phyloP scores from a whole-genome alignment of 2,329 filamentous ascomycete species.

The Phialophora verrucosa region DNA sequence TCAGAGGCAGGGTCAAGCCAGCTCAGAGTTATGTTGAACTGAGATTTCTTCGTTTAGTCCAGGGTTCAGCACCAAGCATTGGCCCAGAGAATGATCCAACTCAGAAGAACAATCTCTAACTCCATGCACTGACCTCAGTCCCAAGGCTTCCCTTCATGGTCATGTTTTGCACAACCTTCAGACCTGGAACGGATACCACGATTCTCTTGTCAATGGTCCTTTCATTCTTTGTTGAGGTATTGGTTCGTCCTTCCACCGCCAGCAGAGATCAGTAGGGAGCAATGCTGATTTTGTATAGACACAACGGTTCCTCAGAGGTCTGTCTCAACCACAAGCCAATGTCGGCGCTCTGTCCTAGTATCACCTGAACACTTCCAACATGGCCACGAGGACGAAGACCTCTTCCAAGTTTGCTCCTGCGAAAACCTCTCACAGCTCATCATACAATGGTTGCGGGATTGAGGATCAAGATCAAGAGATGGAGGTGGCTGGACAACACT shows the following conservation, averaged over 20 bases:
- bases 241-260: background rate
- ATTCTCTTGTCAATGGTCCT: background rate
- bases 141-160: background rate
- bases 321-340: background rate
- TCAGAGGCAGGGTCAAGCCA: background rate
- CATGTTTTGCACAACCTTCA: background rate
- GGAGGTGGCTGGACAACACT: background rate
- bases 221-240: background rate
- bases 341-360: background rate
- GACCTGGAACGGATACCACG: background rate
- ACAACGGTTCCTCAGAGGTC: background rate
- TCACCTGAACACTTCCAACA: background rate
- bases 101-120: background rate
- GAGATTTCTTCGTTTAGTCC: background rate
- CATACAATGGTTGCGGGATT: background rate
- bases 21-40: background rate
- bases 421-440: background rate
- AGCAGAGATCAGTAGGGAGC: background rate
- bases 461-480: background rate
- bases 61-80: background rate
- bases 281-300: background rate
- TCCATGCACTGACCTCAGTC: background rate
- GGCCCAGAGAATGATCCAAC: background rate
- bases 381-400: background rate
- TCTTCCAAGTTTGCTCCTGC: background rate